These are phyloP conservation scores for Neodidymelliopsis sp. DNA, from an alignment of 2,329 filamentous ascomycete species.

Conservation along the genomic window DNA sequence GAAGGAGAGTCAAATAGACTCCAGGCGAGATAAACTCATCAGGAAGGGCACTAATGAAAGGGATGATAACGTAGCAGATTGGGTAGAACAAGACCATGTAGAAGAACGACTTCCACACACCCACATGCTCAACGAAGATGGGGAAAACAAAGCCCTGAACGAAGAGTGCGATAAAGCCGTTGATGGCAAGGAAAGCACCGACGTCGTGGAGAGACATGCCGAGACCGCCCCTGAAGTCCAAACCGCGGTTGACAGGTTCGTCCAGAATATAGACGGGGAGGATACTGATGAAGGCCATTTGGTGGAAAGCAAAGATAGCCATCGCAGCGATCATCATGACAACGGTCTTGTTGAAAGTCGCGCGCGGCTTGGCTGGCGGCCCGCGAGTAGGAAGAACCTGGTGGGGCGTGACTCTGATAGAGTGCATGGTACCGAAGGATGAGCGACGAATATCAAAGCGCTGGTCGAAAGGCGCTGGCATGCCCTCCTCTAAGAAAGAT, in stretches of 20 bases:
- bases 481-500: slow-evolving; percentile 47
- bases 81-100: slow-evolving; percentile 71
- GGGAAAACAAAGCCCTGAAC: slow-evolving; percentile 79
- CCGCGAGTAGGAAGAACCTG: slow-evolving; percentile 32
- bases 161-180: slow-evolving; percentile 74
- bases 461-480: slow-evolving; percentile 43
- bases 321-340: slow-evolving; percentile 81
- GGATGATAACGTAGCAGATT: slow-evolving; percentile 71
- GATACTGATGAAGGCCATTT: slow-evolving; percentile 89
- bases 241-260: slow-evolving; percentile 51
- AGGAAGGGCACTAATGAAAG: slow-evolving; percentile 69
- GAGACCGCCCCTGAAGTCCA: slow-evolving; percentile 65
- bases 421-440: slow-evolving; percentile 49
- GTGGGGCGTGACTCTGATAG: slow-evolving; percentile 40
- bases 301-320: slow-evolving; percentile 87
- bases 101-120: slow-evolving; percentile 73
- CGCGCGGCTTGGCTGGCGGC: slow-evolving; percentile 24
- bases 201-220: slow-evolving; percentile 71
- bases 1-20: slow-evolving; percentile 68
- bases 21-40: slow-evolving; percentile 61
- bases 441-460: slow-evolving; percentile 46
- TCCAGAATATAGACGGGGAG: slow-evolving; percentile 94
- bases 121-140: slow-evolving; percentile 67
- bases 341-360: slow-evolving; percentile 69
- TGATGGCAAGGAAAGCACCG: slow-evolving; percentile 71